A percentile compares a stretch with the other conserved stretches of the same genome.
Conservation (phyloP, 257 asterid species). For the Datura wrightii region DNA sequence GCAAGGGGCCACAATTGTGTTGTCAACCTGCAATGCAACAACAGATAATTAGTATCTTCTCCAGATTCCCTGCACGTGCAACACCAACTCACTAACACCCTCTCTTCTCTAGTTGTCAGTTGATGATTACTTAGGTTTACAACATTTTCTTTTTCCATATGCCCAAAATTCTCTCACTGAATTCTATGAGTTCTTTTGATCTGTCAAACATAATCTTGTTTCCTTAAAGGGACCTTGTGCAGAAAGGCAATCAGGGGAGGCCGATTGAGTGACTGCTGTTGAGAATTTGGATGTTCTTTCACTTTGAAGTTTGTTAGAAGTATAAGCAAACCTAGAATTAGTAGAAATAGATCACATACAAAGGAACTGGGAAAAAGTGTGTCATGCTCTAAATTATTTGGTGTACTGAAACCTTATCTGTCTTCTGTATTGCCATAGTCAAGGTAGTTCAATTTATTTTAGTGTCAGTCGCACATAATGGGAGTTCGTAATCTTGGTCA, state of each 20-base stretch:
- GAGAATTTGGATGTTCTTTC: constrained; percentile 15
- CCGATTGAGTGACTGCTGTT: background rate
- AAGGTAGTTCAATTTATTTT: constrained; percentile 9
- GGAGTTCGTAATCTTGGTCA: background rate
- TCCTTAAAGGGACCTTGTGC: constrained; percentile 5
- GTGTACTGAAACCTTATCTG: constrained; percentile 9
- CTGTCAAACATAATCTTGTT: constrained; percentile 4
- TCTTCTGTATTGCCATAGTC: background rate
- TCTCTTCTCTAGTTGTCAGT: background rate
- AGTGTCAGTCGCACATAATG: constrained; percentile 6
- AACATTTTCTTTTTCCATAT: constrained; percentile 10
- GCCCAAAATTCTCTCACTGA: constrained; percentile 15
- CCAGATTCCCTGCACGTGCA: background rate
- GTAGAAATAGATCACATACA: constrained; percentile 11
- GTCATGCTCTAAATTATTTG: background rate
- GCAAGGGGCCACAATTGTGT: background rate
- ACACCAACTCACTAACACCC: constrained; percentile 8
- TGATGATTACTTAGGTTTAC: constrained; percentile 9
- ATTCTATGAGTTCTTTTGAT: background rate
- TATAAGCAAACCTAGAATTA: background rate
- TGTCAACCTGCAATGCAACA: constrained; percentile 11
- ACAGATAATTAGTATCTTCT: background rate
- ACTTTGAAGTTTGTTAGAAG: constrained; percentile 1
- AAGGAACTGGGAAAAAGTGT: background rate
- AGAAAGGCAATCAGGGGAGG: constrained; percentile 20